These are phyloP conservation scores for Epichloe sibirici DNA, from an alignment of 2,329 filamentous ascomycete genomes.

Conservation along the genomic window DNA sequence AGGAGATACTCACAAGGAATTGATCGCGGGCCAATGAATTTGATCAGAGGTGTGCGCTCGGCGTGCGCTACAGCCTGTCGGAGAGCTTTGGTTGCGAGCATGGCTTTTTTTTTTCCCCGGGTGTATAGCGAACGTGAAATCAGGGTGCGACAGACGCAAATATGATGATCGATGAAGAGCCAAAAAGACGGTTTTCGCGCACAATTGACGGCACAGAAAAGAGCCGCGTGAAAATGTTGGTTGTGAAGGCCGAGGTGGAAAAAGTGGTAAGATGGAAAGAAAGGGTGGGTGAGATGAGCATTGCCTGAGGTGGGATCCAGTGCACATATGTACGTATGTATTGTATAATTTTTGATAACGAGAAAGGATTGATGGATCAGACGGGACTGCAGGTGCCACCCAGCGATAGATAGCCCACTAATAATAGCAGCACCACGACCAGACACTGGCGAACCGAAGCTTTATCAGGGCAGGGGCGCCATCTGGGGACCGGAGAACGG, in stretches of 20 bases:
- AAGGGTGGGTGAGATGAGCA: not conserved
- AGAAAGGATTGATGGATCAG: not conserved
- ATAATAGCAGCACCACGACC: not conserved
- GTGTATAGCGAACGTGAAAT: not conserved
- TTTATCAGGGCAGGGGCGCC: not conserved
- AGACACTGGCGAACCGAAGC: not conserved
- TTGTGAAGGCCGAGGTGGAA: not conserved
- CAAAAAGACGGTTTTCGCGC: not conserved
- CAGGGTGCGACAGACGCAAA: not conserved
- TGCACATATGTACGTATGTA: not conserved
- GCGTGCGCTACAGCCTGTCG: conserved; percentile 47
- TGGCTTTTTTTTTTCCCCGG: conserved; percentile 14
- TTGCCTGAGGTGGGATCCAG: not conserved
- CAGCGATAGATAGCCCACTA: not conserved
- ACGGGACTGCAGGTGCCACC: not conserved
- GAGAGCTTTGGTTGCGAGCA: conserved; percentile 45
- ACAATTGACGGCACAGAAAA: not conserved
- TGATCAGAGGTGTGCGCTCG: conserved; percentile 49
- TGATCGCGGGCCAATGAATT: conserved; percentile 48
- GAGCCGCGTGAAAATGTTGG: not conserved
- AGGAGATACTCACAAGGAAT: conserved; percentile 34
- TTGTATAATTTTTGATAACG: conserved; percentile 1
- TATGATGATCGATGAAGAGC: too few species aligned
- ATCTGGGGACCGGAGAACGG: not conserved
- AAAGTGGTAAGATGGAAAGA: not conserved